A percentile compares a stretch with the other conserved stretches of the same genome.
phyloP scores from a whole-genome alignment of 169 alveolate genomes.

The Perkinsus olseni region DNA sequence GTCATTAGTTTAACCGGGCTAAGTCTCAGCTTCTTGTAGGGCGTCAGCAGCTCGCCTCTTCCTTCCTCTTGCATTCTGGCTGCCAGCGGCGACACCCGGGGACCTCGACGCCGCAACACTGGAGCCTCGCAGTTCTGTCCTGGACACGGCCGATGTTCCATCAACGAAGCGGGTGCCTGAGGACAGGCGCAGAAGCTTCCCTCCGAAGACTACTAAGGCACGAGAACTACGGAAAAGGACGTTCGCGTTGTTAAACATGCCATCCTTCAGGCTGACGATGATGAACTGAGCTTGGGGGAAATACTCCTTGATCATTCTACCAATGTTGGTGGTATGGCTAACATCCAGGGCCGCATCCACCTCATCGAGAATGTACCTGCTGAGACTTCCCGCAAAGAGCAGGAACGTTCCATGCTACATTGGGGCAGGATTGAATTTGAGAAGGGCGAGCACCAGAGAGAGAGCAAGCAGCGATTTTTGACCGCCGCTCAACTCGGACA shows the following conservation, averaged over 20 bases:
- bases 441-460: constrained; percentile 89
- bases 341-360: constrained; percentile 99
- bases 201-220: too few species aligned
- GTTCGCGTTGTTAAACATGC: constrained; percentile 96
- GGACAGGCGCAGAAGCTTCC: too few species aligned
- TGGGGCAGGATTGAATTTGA: constrained; percentile 78
- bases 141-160: constrained; percentile 66
- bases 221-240: constrained; percentile 70
- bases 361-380: constrained; percentile 92
- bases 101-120: too few species aligned
- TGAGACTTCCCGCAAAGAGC: too few species aligned
- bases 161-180: constrained; percentile 71
- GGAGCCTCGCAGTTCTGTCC: constrained; percentile 30
- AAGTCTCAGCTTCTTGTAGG: too few species aligned
- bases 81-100: too few species aligned
- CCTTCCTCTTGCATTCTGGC: too few species aligned
- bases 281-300: constrained; percentile 93
- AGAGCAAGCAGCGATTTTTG: constrained; percentile 94
- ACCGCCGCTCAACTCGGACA: constrained; percentile 83
- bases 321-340: constrained; percentile 95
- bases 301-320: constrained; percentile 88
- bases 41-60: too few species aligned
- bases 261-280: constrained; percentile 92
- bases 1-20: too few species aligned
- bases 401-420: not conserved